These are phyloP conservation scores for Aspergillus alliaceus DNA, from an alignment of 2,329 filamentous ascomycete species.

Conservation along the genomic window DNA sequence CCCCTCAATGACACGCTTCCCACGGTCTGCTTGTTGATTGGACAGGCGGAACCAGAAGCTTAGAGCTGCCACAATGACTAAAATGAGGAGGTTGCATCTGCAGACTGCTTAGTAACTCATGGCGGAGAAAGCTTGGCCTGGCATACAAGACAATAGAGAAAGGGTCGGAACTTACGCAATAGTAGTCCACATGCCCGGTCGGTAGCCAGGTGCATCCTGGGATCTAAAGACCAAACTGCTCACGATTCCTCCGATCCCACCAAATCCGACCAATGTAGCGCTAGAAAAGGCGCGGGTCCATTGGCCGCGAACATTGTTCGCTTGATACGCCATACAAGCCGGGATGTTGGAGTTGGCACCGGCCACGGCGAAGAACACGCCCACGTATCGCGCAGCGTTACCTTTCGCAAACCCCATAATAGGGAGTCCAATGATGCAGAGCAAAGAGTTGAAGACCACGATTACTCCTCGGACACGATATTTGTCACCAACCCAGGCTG, in stretches of 20 bases:
- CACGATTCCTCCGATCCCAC: constrained; percentile 75
- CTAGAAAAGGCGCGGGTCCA: constrained; percentile 83
- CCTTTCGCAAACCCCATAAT: constrained; percentile 68
- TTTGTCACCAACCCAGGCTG: constrained; percentile 66
- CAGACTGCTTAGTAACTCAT: constrained; percentile 1
- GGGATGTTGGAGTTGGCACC: constrained; percentile 73
- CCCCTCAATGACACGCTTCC: constrained; percentile 36
- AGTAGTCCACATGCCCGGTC: constrained; percentile 32
- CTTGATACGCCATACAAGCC: constrained; percentile 71
- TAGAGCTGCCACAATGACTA: constrained; percentile 28
- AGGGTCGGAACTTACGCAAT: constrained; percentile 26
- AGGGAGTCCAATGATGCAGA: constrained; percentile 68
- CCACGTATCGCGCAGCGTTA: constrained; percentile 66
- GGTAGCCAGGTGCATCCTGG: constrained; percentile 34
- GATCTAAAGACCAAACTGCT: constrained; percentile 69
- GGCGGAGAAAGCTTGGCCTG: not conserved
- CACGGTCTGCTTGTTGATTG: constrained; percentile 36
- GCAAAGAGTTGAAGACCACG: constrained; percentile 64
- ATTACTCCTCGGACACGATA: constrained; percentile 66
- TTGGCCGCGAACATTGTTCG: constrained; percentile 83
- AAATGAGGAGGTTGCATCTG: constrained; percentile 36
- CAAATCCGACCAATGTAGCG: constrained; percentile 72
- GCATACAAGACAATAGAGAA: not conserved
- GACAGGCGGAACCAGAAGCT: constrained; percentile 31
- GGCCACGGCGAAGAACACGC: constrained; percentile 71